Base-by-base conservation (phyloP, 2,329 filamentous ascomycete genomes). In the Penicillium glabrum region DNA sequence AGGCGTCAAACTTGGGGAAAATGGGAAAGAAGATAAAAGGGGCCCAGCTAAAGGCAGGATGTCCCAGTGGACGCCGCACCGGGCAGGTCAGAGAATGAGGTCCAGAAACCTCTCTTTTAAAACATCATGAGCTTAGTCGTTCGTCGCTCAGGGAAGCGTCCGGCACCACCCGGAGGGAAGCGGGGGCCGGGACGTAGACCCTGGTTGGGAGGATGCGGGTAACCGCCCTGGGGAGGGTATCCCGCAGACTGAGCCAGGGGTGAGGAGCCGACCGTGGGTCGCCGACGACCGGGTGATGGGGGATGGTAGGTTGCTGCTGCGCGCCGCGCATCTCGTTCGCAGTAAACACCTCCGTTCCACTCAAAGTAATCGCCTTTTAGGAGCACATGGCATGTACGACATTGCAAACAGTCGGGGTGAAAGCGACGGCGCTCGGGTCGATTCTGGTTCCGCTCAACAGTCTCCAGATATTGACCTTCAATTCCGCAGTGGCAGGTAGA, bases 401-500 rank as follows among this genome's bases (percentile, higher is more conserved):
- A 98, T 48, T 86, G 88, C 76, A 99, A 91, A 76, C 95, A 99
- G 8, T 84, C 81, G 0, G 91, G 86, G 72, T 99, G 95, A 74
- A 92, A 95, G 72, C 97, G 97, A 65, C 86, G 82, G 33, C 82
- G 64, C 35, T 70, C 68, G 3, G 54, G 65, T 16, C 69, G 68
- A 5, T 69, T 72, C 3, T 65, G 69, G 14, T 67, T 69, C 16
- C 66, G 65, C 51, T 76, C 76, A n/a, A 76, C 89, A 29, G 95
- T 96, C 72, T 96, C 92, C 37, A 97, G 81, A 67, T 96, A 99
- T 65, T 93, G 88, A 0, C 95, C 95, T 74, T 99, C 95, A 64
- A 99, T 98, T 14, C 95, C 95, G 11, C 81, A 80, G 61, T 89
- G 84, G 73, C 95, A 99, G 29, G 83, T 83, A 16, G 84, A 83